Percentiles rank a stretch among this genome's conserved stretches.
Conservation (phyloP, 2,329 filamentous ascomycete species). For the Dactylellina drechsleri region DNA sequence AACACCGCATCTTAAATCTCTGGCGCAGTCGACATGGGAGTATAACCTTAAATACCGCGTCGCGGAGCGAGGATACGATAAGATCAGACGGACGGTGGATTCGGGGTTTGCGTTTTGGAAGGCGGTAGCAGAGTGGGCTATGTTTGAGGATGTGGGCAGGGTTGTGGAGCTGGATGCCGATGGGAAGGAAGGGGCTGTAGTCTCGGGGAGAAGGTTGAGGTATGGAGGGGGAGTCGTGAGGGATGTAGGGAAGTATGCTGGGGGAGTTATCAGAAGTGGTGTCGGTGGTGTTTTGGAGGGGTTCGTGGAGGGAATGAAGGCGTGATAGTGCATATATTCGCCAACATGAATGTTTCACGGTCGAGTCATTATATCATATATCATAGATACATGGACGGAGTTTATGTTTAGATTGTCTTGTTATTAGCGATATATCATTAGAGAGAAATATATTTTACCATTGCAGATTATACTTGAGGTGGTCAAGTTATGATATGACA, state of each 20-base stretch:
- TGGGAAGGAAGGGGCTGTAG: conserved; percentile 12
- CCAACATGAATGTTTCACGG: neutral
- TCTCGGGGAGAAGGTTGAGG: conserved; percentile 20
- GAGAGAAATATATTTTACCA: neutral
- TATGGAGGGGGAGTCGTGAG: conserved; percentile 40
- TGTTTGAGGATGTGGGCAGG: conserved; percentile 33
- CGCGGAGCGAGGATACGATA: conserved; percentile 36
- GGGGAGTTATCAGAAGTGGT: conserved; percentile 44
- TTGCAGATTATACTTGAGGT: neutral
- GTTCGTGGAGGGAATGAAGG: conserved; percentile 47
- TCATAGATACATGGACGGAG: conserved; percentile 4
- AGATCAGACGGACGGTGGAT: conserved; percentile 25
- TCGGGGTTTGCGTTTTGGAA: conserved; percentile 45
- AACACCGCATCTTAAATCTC: conserved; percentile 44
- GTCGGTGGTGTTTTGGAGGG: conserved; percentile 45
- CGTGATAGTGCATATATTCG: neutral
- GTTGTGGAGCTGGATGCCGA: neutral
- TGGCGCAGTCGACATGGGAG: conserved; percentile 46
- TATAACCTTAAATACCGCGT: conserved; percentile 46
- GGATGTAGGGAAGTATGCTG: conserved; percentile 41
- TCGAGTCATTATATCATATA: neutral
- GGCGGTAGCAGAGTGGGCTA: conserved; percentile 47
- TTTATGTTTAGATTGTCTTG: neutral
- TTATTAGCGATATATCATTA: conserved; percentile 6
- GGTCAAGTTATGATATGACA: neutral